Evolutionary conservation across 352 stramenopile genomes (phyloP), one percentile per base, ranked within the genome.

Genomic region (Globisporangium megalacanthum): DNA sequence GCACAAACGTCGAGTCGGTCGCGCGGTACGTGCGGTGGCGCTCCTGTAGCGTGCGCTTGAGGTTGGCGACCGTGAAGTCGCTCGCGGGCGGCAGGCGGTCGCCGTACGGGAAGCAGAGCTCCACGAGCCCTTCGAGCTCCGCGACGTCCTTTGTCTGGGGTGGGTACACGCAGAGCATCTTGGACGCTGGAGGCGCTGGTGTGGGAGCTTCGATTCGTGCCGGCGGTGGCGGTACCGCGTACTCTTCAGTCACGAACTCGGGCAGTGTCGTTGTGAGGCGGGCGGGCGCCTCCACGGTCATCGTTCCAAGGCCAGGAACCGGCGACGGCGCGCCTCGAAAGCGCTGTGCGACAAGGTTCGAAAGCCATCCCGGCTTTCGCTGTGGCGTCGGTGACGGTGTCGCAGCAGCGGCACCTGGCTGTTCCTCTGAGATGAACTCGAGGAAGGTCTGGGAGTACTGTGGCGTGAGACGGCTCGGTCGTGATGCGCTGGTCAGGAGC

Each of bases 91-190:
- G 68, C 10, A 69, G 56, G 14, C 73, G 63, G 0, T 86, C 74
- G 6, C 77, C 73, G 61, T 88, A 85, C 1, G 83, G 83, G 58
- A 93, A 93, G 52, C 80, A 93, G 52, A 93, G 74, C 61, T 91
- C 78, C 1, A 85, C 37, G 6, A 89, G 64, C 51, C 77, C 77
- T 63, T 90, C 80, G 13, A 88, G 64, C 20, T 88, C 77, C 14
- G 70, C 64, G 0, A 88, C 71, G 48, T 77, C 66, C 29, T 71
- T 65, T 14, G 55, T 65, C 0, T 75, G 68, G 7, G 68, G 63
- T 44, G 76, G 78, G 52, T 66, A 87, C 3, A 86, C 66, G 17
- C 68, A 72, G 10, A 88, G 57, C 61, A 90, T 65, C 51, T 84
- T 77, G n/a, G 68, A 76, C 44, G 70, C 65, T 60, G 48, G 25